Evolutionary conservation across 2,329 filamentous ascomycete genomes (phyloP), one percentile per base, ranked within the genome.

Genomic region (Neofusicoccum ribis): DNA sequence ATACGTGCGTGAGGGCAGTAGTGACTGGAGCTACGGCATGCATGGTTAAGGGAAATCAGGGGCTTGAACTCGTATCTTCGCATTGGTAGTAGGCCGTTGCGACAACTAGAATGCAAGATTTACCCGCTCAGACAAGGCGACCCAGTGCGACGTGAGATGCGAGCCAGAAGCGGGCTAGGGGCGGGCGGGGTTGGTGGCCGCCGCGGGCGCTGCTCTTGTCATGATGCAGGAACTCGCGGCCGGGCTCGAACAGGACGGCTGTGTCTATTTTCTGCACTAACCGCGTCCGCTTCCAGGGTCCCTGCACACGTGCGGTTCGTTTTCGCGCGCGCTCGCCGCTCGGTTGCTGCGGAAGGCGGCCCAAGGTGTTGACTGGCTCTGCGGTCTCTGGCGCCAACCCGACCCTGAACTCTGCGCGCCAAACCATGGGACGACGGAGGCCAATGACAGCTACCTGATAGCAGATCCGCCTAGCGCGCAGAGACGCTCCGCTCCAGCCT

Each of bases 41-140:
- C 59, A 62, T 62, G 59, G 59, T 50, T 43, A 62, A 62, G 36
- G 34, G 27, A 50, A 15, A 50, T 23, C 27, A 60, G 62, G 62
- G 11, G 62, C 50, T 63, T 52, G 62, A 58, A 63, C 62, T 64
- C 62, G 62, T 64, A 64, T 64, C 62, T 64, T 56, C 43, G 62
- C 62, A 41, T 64, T 64, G 51, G 41, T 64, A 64, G 62, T 64
- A 56, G 50, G 62, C 62, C 62, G 62, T 34, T 64, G 62, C 50
- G 62, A 64, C 39, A 46, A 64, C 62, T 64, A 56, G 62, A 64
- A 64, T 64, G 62, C 62, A 56, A 64, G 62, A 64, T 64, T 64
- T 64, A 64, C 62, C 62, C 62, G 12, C 62, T 64, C 62, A 63
- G 37, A 17, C 27, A 23, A 44, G 20, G 20, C 20, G 20, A 20